phyloP scores from a whole-genome alignment of 2,329 filamentous ascomycete genomes.

The Colletotrichum simmondsii region DNA sequence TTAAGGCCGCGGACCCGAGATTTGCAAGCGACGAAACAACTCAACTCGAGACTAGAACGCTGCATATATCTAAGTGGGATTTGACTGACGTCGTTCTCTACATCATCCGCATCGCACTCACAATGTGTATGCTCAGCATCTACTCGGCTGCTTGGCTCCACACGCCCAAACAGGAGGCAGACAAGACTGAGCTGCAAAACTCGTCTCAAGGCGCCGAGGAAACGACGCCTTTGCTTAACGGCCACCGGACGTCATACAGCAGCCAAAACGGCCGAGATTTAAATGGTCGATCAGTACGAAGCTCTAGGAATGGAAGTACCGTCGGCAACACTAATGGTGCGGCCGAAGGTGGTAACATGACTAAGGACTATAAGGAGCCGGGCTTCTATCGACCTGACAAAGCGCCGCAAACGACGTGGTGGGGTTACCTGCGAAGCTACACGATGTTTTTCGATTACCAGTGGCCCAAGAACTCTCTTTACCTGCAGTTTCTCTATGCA shows the following conservation, averaged over 20 bases:
- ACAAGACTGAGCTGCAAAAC: slow-evolving; percentile 50
- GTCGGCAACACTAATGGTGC: slow-evolving; percentile 44
- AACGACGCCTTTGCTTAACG: slow-evolving; percentile 70
- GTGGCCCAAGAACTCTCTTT: slow-evolving; percentile 85
- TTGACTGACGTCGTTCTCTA: slow-evolving; percentile 74
- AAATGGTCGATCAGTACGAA: slow-evolving; percentile 32
- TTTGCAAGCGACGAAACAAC: slow-evolving; percentile 36
- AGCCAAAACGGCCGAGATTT: slow-evolving; percentile 41
- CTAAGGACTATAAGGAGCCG: slow-evolving; percentile 68
- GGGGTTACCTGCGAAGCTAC: slow-evolving; percentile 94
- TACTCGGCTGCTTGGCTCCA: slow-evolving; percentile 54
- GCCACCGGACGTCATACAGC: slow-evolving; percentile 49
- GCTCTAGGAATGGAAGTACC: slow-evolving; percentile 38
- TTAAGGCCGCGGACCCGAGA: slow-evolving; percentile 64
- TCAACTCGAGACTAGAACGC: background rate
- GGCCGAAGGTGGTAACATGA: slow-evolving; percentile 53
- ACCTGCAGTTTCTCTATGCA: slow-evolving; percentile 81
- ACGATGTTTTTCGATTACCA: slow-evolving; percentile 95
- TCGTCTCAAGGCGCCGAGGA: slow-evolving; percentile 58
- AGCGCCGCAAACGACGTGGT: slow-evolving; percentile 90
- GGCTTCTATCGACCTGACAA: slow-evolving; percentile 92
- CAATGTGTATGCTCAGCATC: slow-evolving; percentile 68
- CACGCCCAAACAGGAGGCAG: slow-evolving; percentile 51
- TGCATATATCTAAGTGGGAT: slow-evolving; percentile 59
- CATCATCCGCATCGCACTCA: slow-evolving; percentile 73